phyloP scores from a whole-genome alignment of 768 basidiomycete species.

The Cantharellus cinnabarinus region DNA sequence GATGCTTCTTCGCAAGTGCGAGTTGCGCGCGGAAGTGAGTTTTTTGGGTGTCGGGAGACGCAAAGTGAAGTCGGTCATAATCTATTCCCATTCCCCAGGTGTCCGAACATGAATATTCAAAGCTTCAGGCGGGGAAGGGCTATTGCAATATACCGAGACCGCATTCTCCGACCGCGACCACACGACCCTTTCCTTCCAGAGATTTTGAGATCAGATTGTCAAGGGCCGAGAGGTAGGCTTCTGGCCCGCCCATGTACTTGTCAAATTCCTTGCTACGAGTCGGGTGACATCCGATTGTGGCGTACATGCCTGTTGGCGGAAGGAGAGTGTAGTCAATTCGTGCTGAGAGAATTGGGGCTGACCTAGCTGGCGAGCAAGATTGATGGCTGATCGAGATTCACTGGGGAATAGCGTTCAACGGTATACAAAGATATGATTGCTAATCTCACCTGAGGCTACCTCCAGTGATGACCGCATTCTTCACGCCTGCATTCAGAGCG shows the following conservation, averaged over 20 bases:
- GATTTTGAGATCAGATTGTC: constrained; percentile 32
- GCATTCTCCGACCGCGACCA: constrained; percentile 60
- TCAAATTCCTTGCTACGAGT: constrained; percentile 55
- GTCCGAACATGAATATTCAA: neutral
- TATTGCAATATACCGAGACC: constrained; percentile 33
- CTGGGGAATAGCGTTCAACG: constrained; percentile 15
- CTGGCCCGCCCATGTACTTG: constrained; percentile 30
- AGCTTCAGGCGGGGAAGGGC: neutral
- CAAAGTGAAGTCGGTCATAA: constrained; percentile 55
- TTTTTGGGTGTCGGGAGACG: constrained; percentile 36
- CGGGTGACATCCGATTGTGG: constrained; percentile 66
- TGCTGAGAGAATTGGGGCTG: constrained; percentile 20
- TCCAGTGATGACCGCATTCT: constrained; percentile 58
- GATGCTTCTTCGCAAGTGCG: constrained; percentile 42
- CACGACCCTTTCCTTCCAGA: constrained; percentile 32
- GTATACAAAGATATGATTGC: too few relatives aligned
- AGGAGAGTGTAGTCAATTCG: neutral
- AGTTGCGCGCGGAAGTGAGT: constrained; percentile 49
- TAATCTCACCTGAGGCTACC: constrained; percentile 20
- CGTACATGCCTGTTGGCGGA: constrained; percentile 31
- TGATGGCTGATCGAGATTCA: constrained; percentile 39
- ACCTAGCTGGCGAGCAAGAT: constrained; percentile 24
- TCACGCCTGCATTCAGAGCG: constrained; percentile 37
- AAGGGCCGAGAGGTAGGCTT: constrained; percentile 39
- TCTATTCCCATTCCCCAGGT: constrained; percentile 22